These are phyloP conservation scores for Cladosporium colombiae DNA, from an alignment of 2,329 filamentous ascomycete genomes.

Conservation along the genomic window DNA sequence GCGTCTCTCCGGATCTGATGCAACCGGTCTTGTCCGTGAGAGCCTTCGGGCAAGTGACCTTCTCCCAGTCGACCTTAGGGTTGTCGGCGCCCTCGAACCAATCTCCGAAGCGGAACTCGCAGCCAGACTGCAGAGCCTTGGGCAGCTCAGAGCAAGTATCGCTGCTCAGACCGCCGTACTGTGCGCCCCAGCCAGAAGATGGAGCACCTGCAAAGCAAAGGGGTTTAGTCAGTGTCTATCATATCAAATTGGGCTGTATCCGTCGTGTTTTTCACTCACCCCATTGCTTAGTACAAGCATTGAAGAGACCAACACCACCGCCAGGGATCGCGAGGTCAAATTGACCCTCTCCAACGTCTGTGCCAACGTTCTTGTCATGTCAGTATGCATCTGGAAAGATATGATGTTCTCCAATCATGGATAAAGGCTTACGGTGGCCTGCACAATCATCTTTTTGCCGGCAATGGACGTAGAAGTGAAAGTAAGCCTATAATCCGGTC, in stretches of 20 bases:
- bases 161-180: conserved; percentile 59
- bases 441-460: conserved; percentile 65
- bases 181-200: conserved; percentile 55
- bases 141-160: conserved; percentile 57
- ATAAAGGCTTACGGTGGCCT: no score
- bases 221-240: not conserved
- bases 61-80: conserved; percentile 52
- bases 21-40: conserved; percentile 51
- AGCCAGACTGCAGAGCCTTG: conserved; percentile 56
- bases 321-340: conserved; percentile 58
- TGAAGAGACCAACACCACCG: conserved; percentile 58
- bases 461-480: conserved; percentile 58
- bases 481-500: conserved; percentile 43
- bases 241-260: not conserved
- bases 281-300: conserved; percentile 46
- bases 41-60: conserved; percentile 57
- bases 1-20: conserved; percentile 30
- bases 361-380: conserved; percentile 67
- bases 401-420: no score
- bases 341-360: conserved; percentile 58
- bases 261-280: conserved; percentile 19
- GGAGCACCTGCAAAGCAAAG: conserved; percentile 35
- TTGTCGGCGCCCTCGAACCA: conserved; percentile 57
- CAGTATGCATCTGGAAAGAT: no score
- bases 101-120: conserved; percentile 62